Percentiles rank a stretch among this genome's conserved stretches.
phyloP scores from a whole-genome alignment of 169 alveolate genomes.

The Cryptosporidium xiaoi region DNA sequence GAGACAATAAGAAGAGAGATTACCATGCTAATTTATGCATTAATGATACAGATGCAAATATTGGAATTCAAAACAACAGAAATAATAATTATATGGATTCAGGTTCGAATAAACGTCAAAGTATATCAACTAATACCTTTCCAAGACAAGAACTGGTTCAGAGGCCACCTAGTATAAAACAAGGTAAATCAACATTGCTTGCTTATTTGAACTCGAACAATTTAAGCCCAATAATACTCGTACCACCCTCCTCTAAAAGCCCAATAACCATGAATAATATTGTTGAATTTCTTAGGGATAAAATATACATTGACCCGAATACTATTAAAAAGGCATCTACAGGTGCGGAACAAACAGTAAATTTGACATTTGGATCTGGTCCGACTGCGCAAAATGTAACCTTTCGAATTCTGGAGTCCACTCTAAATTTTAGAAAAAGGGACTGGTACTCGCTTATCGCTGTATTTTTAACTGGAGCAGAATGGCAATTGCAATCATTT shows the following conservation, averaged over 20 bases:
- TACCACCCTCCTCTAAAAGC: constrained; percentile 64
- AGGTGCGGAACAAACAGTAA: constrained; percentile 49
- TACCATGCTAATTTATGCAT: neutral
- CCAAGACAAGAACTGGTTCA: neutral
- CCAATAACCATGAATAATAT: constrained; percentile 62
- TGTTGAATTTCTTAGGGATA: constrained; percentile 44
- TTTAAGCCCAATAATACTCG: constrained; percentile 57
- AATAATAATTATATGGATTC: neutral
- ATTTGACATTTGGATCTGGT: constrained; percentile 67
- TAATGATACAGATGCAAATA: neutral
- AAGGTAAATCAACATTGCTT: constrained; percentile 35
- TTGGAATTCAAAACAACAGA: neutral
- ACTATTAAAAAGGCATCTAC: constrained; percentile 1
- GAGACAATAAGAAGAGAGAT: constrained; percentile 22
- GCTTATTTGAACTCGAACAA: constrained; percentile 69
- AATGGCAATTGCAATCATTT: constrained; percentile 68
- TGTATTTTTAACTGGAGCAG: constrained; percentile 67
- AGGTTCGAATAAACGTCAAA: neutral
- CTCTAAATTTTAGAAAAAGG: constrained; percentile 67
- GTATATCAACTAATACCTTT: neutral
- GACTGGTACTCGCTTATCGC: constrained; percentile 74
- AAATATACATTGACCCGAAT: constrained; percentile 46
- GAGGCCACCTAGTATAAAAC: constrained; percentile 8
- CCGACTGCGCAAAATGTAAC: constrained; percentile 40
- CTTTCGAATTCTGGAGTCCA: constrained; percentile 60